phyloP scores from a whole-genome alignment of 2,329 filamentous ascomycete genomes.

The Aschersonia sp. region DNA sequence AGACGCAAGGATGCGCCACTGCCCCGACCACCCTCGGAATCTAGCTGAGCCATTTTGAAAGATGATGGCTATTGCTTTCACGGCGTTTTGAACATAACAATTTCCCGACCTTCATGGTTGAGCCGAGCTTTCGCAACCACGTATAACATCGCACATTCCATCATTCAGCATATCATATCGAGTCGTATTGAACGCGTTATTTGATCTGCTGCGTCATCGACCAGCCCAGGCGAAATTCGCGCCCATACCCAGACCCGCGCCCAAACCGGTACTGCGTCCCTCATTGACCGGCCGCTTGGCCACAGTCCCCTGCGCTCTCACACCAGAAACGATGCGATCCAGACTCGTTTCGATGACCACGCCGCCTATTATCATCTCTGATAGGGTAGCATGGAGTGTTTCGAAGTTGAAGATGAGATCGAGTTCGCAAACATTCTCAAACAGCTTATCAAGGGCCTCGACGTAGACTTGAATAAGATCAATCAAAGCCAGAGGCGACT shows the following conservation, averaged over 20 bases:
- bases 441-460: conserved; percentile 83
- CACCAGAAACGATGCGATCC: conserved; percentile 76
- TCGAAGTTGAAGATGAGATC: conserved; percentile 99
- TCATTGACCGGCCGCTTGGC: conserved; percentile 71
- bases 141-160: too few relatives aligned
- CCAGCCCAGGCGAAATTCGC: conserved; percentile 42
- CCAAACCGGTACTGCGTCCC: conserved; percentile 30
- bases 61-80: too few relatives aligned
- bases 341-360: conserved; percentile 88
- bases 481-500: conserved; percentile 87
- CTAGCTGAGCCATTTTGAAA: conserved; percentile 5
- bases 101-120: too few relatives aligned
- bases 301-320: conserved; percentile 62
- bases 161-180: background rate
- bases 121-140: too few relatives aligned
- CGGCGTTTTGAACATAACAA: too few relatives aligned
- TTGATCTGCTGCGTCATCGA: conserved; percentile 9
- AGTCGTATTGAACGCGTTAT: background rate
- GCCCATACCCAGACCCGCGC: conserved; percentile 39
- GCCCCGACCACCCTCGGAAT: conserved; percentile 9
- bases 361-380: conserved; percentile 90
- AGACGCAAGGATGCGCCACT: conserved; percentile 23
- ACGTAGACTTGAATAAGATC: conserved; percentile 98
- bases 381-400: conserved; percentile 78
- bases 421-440: conserved; percentile 97